phyloP scores from a whole-genome alignment of 2,329 filamentous ascomycete species.

The Neurospora sp. region DNA sequence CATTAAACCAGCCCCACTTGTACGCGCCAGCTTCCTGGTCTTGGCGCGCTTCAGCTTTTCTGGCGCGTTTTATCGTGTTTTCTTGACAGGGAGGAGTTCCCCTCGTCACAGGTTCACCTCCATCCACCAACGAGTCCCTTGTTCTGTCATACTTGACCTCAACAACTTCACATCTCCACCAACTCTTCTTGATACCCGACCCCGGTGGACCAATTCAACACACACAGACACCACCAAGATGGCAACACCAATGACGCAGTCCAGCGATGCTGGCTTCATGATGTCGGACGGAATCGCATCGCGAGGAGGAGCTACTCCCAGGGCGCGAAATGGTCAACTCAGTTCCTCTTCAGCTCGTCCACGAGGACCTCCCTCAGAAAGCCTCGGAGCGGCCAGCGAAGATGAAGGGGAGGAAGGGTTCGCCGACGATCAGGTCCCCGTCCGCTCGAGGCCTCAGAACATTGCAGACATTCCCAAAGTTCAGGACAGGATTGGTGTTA shows the following conservation, averaged over 20 bases:
- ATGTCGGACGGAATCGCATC: conserved; percentile 45
- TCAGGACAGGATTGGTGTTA: conserved; percentile 65
- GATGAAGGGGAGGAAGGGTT: conserved; percentile 49
- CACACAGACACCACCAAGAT: conserved; percentile 6
- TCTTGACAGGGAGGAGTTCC: conserved; percentile 9
- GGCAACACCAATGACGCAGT: conserved; percentile 34
- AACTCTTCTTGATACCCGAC: not conserved
- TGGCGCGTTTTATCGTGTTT: conserved; percentile 21
- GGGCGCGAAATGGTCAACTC: conserved; percentile 31
- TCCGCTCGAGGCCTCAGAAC: conserved; percentile 37
- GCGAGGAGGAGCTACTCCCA: conserved; percentile 32
- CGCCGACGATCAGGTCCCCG: conserved; percentile 53
- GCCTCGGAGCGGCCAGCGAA: conserved; percentile 48
- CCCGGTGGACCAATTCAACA: not conserved
- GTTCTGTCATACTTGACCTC: conserved; percentile 1
- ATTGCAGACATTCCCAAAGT: conserved; percentile 54
- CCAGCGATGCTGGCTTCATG: conserved; percentile 45
- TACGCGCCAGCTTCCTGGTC: conserved; percentile 6
- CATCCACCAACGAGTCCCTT: not conserved
- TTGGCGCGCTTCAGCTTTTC: conserved; percentile 8
- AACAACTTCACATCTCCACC: not conserved
- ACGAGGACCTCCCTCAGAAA: conserved; percentile 53
- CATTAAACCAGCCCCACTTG: conserved; percentile 13
- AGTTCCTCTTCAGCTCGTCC: conserved; percentile 45
- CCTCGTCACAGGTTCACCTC: not conserved